These are phyloP conservation scores for Cladosporium sp. DNA, from an alignment of 2,329 filamentous ascomycete species.

Conservation along the genomic window DNA sequence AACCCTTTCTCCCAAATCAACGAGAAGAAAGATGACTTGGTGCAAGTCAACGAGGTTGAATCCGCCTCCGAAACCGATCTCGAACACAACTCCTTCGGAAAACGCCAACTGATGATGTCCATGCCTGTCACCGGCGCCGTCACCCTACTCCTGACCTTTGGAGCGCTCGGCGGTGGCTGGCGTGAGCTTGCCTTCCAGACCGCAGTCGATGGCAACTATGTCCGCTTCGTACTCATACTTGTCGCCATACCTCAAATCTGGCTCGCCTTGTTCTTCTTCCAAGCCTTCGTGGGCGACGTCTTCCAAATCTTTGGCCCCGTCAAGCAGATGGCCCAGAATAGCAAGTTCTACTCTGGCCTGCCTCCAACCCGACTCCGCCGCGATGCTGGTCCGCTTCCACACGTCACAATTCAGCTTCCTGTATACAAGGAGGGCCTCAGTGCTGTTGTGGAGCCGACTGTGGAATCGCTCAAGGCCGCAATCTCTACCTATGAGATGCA, in stretches of 20 bases:
- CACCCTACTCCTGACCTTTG: slow-evolving; percentile 55
- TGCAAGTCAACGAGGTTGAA: slow-evolving; percentile 36
- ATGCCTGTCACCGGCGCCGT: slow-evolving; percentile 56
- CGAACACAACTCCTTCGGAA: slow-evolving; percentile 36
- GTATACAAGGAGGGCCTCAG: slow-evolving; percentile 46
- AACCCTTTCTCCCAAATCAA: slow-evolving; percentile 42
- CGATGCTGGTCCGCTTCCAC: slow-evolving; percentile 42
- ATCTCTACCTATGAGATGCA: slow-evolving; percentile 54
- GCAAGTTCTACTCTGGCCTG: slow-evolving; percentile 48
- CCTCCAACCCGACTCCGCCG: slow-evolving; percentile 42
- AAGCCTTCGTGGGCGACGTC: slow-evolving; percentile 43
- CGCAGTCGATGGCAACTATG: slow-evolving; percentile 53
- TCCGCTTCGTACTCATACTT: slow-evolving; percentile 56
- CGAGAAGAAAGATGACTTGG: slow-evolving; percentile 44
- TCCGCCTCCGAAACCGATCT: slow-evolving; percentile 38
- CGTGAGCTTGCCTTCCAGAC: slow-evolving; percentile 57
- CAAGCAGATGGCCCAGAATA: slow-evolving; percentile 46
- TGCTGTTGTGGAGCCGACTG: slow-evolving; percentile 41
- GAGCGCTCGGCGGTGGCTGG: slow-evolving; percentile 59
- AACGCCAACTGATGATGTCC: slow-evolving; percentile 47
- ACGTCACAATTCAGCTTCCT: slow-evolving; percentile 56
- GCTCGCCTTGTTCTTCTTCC: slow-evolving; percentile 57
- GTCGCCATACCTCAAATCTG: slow-evolving; percentile 59
- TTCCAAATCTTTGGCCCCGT: slow-evolving; percentile 48
- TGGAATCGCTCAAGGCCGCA: slow-evolving; percentile 43